Evolutionary conservation across 257 asterid species (phyloP), one percentile per base, ranked within the genome.

Genomic region (Lycium ferocissimum): DNA sequence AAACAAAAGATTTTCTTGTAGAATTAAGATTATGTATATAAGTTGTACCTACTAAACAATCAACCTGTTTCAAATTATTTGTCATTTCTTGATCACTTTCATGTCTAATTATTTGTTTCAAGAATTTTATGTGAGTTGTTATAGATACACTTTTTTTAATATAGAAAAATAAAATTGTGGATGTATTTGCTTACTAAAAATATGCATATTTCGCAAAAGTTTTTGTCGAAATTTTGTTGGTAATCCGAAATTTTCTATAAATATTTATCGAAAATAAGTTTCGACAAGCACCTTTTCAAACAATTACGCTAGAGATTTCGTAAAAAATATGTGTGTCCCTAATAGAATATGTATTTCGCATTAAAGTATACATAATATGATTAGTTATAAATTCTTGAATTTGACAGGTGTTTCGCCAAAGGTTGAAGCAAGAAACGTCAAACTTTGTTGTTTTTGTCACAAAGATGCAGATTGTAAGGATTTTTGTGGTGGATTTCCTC

Each of bases 401-500:
- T 26, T 53, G 11, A 33, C 1, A 78, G 82, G 65, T 78, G 33
- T 78, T 53, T 78, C 26, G 3, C 47, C 47, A 13, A 5, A 53
- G 17, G 14, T 53, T 78, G 49, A 78, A 35, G 82, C 82, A 78
- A 76, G 65, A 54, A 9, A 78, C 0, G 26, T 26, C 26, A 53
- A 54, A 3, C 26, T 51, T 17, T 78, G 65, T 78, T 53, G 65
- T 26, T 17, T 38, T 70, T 78, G 82, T 33, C 1, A 26, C 26
- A 78, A 33, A 51, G 22, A 53, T 51, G 82, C 37, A 78, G 82
- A 78, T 33, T 78, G 82, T 53, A 78, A 78, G 47, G 57, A 37
- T 2, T 22, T 53, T 51, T 76, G 81, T 33, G 9, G 12, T 14
- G 6, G 0, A 53, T 59, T 33, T 20, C 47, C 82, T 14, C 40